phyloP scores from a whole-genome alignment of 1,284 basidiomycete species.

The Trametes polyzona region DNA sequence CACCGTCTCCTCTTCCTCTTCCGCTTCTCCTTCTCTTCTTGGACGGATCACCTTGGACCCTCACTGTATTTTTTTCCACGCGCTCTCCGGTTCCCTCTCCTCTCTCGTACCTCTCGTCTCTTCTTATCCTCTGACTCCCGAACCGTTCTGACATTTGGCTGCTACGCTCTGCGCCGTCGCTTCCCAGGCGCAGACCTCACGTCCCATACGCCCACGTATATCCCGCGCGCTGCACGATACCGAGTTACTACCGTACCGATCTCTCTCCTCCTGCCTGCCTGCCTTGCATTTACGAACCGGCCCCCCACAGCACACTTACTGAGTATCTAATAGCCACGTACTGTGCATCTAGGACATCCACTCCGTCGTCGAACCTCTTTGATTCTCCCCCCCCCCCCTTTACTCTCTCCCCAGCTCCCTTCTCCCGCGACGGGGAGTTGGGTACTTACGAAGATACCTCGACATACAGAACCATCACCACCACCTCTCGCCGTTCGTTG shows the following conservation, averaged over 20 bases:
- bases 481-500: conserved; percentile 13
- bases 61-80: conserved; percentile 13
- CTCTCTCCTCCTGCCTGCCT: neutral
- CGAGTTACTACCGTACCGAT: neutral
- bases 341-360: conserved; percentile 23
- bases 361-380: neutral
- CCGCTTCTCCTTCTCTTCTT: conserved; percentile 5
- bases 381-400: neutral
- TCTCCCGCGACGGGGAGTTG: neutral
- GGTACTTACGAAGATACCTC: no score
- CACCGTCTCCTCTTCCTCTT: conserved; percentile 1
- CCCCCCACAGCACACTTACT: neutral
- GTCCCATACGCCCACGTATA: conserved; percentile 4
- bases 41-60: conserved; percentile 18
- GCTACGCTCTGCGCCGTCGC: no score
- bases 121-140: neutral
- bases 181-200: no score
- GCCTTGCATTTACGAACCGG: neutral
- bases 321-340: conserved; percentile 21
- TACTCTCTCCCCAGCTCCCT: neutral
- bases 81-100: neutral
- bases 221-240: conserved; percentile 11
- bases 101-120: neutral
- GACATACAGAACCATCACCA: neutral
- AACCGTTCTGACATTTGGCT: neutral